Percentiles rank a stretch among this genome's conserved stretches.
These are phyloP conservation scores for Tetracentron sinense DNA, from an alignment of 164 flowering plant species.

Conservation along the genomic window DNA sequence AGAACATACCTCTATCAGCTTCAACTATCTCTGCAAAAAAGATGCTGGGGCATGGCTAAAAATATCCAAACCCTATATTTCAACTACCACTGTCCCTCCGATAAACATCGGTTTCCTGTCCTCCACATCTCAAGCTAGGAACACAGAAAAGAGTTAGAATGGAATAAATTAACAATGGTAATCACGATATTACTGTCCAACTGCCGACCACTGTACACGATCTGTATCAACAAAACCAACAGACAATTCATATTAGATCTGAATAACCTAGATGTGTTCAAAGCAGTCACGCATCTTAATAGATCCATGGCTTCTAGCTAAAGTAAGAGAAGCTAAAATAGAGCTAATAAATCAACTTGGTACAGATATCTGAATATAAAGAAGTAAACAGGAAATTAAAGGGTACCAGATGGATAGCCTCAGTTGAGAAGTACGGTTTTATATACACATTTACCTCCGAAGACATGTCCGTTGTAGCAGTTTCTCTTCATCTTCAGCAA, in stretches of 20 bases:
- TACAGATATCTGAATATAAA: constrained; percentile 27
- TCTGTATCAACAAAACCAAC: constrained; percentile 55
- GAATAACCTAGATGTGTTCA: constrained; percentile 14
- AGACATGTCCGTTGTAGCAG: constrained; percentile 16
- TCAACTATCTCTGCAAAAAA: constrained; percentile 21
- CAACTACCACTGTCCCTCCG: constrained; percentile 20
- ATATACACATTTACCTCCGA: constrained; percentile 51
- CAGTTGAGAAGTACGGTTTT: constrained; percentile 18
- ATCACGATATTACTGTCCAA: constrained; percentile 23
- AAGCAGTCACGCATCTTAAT: constrained; percentile 6
- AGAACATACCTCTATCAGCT: constrained; percentile 45
- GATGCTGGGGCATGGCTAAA: constrained; percentile 13
- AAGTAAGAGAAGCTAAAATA: constrained; percentile 5
- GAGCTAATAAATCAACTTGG: constrained; percentile 17
- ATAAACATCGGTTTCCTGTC: constrained; percentile 32
- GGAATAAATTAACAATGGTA: constrained; percentile 17
- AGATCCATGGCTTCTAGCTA: constrained; percentile 11
- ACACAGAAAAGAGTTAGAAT: constrained; percentile 25
- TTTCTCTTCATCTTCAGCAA: constrained; percentile 8
- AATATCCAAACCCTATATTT: constrained; percentile 26
- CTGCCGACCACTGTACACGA: constrained; percentile 30
- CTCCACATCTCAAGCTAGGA: constrained; percentile 34
- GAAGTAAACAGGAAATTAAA: constrained; percentile 13
- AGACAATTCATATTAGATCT: constrained; percentile 32
- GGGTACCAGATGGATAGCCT: constrained; percentile 23